Evolutionary conservation across 768 basidiomycete genomes (phyloP).

Genomic region (Tylopilus balloui): DNA sequence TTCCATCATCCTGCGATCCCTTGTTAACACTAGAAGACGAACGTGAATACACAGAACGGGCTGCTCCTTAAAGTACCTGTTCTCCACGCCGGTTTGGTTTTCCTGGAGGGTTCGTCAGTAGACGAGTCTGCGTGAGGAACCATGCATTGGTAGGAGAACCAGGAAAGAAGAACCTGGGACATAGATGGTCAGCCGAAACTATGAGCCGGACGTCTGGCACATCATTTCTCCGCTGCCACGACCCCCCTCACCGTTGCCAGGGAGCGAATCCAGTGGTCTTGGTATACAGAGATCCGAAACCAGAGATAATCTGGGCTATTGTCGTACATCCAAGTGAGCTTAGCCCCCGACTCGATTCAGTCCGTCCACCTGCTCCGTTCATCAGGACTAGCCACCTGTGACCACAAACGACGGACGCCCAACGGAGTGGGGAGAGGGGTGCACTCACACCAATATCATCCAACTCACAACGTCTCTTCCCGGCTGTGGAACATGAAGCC

Average conservation of each 20-base stretch:
- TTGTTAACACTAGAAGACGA: background rate
- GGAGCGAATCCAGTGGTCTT: conserved; percentile 53
- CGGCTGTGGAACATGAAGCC: conserved; percentile 75
- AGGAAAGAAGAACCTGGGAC: conserved; percentile 58
- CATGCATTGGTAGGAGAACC: conserved; percentile 71
- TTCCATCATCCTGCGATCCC: conserved; percentile 53
- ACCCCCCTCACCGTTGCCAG: conserved; percentile 58
- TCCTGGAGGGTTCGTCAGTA: conserved; percentile 32
- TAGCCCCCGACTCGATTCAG: background rate
- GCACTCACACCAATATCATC: conserved; percentile 73
- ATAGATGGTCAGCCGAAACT: background rate
- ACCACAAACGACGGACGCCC: background rate
- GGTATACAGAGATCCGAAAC: conserved; percentile 65
- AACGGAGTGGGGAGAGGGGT: background rate
- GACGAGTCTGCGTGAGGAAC: conserved; percentile 52
- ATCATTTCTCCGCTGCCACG: background rate
- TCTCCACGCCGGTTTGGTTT: conserved; percentile 81
- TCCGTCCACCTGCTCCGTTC: conserved; percentile 60
- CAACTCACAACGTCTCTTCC: conserved; percentile 65
- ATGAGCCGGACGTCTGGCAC: conserved; percentile 31
- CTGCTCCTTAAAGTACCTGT: conserved; percentile 82
- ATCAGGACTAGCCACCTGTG: conserved; percentile 49
- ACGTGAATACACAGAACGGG: conserved; percentile 32
- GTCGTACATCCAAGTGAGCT: conserved; percentile 5
- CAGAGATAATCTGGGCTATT: conserved; percentile 64